Evolutionary conservation across 345 rosid genomes (phyloP), one percentile per base, ranked within the genome.

Genomic region (Pistacia integerrima): DNA sequence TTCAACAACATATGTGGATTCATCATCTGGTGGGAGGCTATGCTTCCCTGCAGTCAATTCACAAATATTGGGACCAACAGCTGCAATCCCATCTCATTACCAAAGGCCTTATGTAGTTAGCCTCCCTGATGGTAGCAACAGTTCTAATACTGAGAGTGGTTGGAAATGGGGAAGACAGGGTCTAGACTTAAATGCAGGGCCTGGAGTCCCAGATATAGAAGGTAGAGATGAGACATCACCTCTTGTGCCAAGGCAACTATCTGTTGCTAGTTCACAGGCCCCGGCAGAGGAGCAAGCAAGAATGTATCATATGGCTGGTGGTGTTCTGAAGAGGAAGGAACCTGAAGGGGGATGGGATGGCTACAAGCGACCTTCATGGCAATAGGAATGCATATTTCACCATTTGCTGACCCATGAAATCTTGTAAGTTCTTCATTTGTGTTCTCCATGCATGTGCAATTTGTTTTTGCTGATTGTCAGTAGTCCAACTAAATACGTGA

Each of bases 291-390:
- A 93, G 70, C 93, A 88, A 76, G 80, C 89, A 68, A 88, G 94
- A 84, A 86, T 90, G 82, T 95, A 84, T 85, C 97, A 91, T 64
- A 74, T 87, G 73, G 70, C 89, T 9, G 86, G 91, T 64, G 87
- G 94, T n/a, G 44, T 80, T 62, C 78, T 87, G 51, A 96, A 89
- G 88, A 92, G 95, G 80, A 96, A 91, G 79, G 98, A 93, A 64
- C 94, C 97, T 25, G 99, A 93, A 3, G 97, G 97, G 33, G 93
- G 98, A 51, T 89, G 97, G 97, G 98, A 94, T 73, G 89, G 91
- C 62, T 90, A 88, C 80, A 92, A 83, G 84, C 97, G 90, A 51
- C 72, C 91, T 28, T 84, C 94, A 66, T 92, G 98, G 97, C 94
- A 91, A 80, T 89, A 96, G 86, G 64, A 81, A 60, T 74, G 62